Evolutionary conservation across 371 early-diverging fungal genomes (phyloP), one percentile per base, ranked within the genome.

Genomic region (Apophysomyces sp.): DNA sequence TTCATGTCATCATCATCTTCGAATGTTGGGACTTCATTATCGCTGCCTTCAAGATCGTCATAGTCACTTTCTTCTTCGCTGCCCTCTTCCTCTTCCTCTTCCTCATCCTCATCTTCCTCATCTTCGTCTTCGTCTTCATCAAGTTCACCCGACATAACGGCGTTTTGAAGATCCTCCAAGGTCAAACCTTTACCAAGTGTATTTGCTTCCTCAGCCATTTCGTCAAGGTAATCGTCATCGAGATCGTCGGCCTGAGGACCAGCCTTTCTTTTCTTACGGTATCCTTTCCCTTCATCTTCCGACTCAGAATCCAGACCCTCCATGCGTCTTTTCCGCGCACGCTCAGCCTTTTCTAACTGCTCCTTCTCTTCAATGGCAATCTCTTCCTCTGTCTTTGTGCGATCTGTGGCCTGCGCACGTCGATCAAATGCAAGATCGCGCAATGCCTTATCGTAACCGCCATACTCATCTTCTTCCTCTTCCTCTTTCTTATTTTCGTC

Each of bases 301-400:
- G 84, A 81, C 16, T 85, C 91, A 2, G 87, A 86, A 18, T 85
- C 77, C 54, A 90, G 69, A 7, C 95, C 95, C 61, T 90, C 82
- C 97, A 97, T 95, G 61, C 97, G 92, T 51, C 91, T 83, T 74
- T 87, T 79, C 18, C 97, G 84, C 36, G 93, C 88, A 31, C 84
- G 77, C 63, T 97, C 98, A 15, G 92, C 87, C 74, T 89, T 86
- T 72, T 95, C 94, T 21, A 98, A 72, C 57, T 89, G 84, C 28
- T 86, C 78, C 64, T 89, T 89, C 58, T 92, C 94, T 61, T 94
- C 97, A 36, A 87, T 64, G 6, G 94, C 95, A 54, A 89, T 62
- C 72, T 98, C 99, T 61, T 95, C 96, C 68, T 95, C 97, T 16
- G 95, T 93, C 84, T 97, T 96, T 37, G 91, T 70, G 21, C 98